Evolutionary conservation across 2,329 filamentous ascomycete genomes (phyloP).

Genomic region (Penicillium sp.): DNA sequence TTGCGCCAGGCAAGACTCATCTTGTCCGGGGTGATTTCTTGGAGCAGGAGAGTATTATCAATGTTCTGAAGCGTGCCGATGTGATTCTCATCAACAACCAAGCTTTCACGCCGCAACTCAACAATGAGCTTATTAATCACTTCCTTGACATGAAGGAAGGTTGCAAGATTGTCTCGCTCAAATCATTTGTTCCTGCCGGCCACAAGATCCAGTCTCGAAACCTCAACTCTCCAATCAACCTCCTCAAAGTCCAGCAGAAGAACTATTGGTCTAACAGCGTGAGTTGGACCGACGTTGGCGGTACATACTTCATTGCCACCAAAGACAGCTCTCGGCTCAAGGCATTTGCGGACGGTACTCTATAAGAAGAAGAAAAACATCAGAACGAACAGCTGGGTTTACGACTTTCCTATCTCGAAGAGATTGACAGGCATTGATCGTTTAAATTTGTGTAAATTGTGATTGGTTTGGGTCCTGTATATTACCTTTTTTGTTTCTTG

Average conservation of each 20-base stretch:
- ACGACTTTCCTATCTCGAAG: neutral
- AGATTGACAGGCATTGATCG: neutral
- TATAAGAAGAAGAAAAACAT: slow-evolving; percentile 16
- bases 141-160: slow-evolving; percentile 92
- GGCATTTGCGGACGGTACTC: slow-evolving; percentile 46
- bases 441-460: slow-evolving; percentile 8
- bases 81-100: slow-evolving; percentile 99
- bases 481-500: slow-evolving; percentile 17
- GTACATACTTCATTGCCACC: slow-evolving; percentile 84
- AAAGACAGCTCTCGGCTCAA: slow-evolving; percentile 63
- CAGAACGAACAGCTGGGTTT: neutral
- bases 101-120: slow-evolving; percentile 85
- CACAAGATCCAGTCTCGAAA: slow-evolving; percentile 74
- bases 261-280: slow-evolving; percentile 71
- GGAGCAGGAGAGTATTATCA: slow-evolving; percentile 67
- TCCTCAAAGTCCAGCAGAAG: slow-evolving; percentile 74
- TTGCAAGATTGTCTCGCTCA: slow-evolving; percentile 85
- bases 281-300: slow-evolving; percentile 85
- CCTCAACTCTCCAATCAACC: slow-evolving; percentile 76
- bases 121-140: slow-evolving; percentile 79
- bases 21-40: slow-evolving; percentile 85
- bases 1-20: slow-evolving; percentile 74
- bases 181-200: slow-evolving; percentile 81
- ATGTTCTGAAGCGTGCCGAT: slow-evolving; percentile 78
- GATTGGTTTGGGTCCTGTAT: slow-evolving; percentile 16